Conservation (phyloP, 345 rosid genomes). For the Turnera subulata region DNA sequence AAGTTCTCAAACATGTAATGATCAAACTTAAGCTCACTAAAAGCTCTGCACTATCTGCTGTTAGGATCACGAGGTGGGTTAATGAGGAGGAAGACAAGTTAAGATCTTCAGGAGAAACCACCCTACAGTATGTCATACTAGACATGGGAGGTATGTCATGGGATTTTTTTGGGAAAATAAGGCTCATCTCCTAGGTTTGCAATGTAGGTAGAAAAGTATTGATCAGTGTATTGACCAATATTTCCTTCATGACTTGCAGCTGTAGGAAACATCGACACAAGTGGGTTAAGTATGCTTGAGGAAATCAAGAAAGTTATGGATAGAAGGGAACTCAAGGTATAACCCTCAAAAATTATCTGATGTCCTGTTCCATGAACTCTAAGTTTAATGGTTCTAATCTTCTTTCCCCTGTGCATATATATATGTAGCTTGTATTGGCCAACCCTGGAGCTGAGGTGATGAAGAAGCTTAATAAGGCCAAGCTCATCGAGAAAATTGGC, state of each 20-base stretch:
- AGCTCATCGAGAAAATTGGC: slow-evolving; percentile 58
- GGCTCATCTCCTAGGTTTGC: background rate
- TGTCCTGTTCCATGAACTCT: background rate
- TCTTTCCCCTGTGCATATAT: background rate
- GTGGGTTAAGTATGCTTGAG: slow-evolving; percentile 96
- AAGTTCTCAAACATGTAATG: background rate
- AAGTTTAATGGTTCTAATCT: background rate
- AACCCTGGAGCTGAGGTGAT: slow-evolving; percentile 91
- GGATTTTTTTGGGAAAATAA: background rate
- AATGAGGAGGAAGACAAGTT: slow-evolving; percentile 74
- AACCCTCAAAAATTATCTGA: background rate
- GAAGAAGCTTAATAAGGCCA: slow-evolving; percentile 81
- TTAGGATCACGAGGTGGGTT: slow-evolving; percentile 75
- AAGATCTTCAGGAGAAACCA: slow-evolving; percentile 41
- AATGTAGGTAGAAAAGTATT: background rate
- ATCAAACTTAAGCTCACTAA: background rate
- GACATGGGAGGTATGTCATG: slow-evolving; percentile 53
- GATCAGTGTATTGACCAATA: too few species aligned
- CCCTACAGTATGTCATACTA: slow-evolving; percentile 63
- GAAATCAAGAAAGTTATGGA: slow-evolving; percentile 52
- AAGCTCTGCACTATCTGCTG: background rate
- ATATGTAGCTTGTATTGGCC: slow-evolving; percentile 57
- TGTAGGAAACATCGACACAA: slow-evolving; percentile 88
- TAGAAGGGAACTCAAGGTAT: slow-evolving; percentile 70
- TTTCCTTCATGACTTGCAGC: slow-evolving; percentile 31